These are phyloP conservation scores for Euphrasia arctica DNA, from an alignment of 305 asterid genomes.

Conservation along the genomic window DNA sequence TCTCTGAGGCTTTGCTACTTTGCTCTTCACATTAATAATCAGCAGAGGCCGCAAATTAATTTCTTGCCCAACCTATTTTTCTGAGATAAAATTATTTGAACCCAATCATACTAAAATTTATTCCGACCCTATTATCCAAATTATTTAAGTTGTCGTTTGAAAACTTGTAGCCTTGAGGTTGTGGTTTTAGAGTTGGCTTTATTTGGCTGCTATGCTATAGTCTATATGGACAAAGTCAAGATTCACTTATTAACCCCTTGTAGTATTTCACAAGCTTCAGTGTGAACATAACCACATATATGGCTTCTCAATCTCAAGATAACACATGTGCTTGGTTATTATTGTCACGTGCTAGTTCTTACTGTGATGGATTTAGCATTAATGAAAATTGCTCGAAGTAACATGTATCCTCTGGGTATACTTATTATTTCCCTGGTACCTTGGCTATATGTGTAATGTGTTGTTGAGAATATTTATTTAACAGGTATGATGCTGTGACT, in stretches of 20 bases:
- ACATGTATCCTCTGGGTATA: slow-evolving; percentile 14
- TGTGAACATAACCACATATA: neutral
- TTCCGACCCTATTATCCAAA: neutral
- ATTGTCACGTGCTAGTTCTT: slow-evolving; percentile 4
- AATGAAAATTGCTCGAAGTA: slow-evolving; percentile 9
- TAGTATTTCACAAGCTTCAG: neutral
- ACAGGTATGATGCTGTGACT: slow-evolving; percentile 96
- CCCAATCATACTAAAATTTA: slow-evolving; percentile 5
- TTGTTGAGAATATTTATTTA: slow-evolving; percentile 26
- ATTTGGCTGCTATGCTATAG: slow-evolving; percentile 14
- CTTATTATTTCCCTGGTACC: slow-evolving; percentile 18
- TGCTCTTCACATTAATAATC: neutral
- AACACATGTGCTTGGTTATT: slow-evolving; percentile 2
- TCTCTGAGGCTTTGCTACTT: too few species aligned
- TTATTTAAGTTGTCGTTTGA: slow-evolving; percentile 7
- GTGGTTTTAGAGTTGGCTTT: slow-evolving; percentile 2
- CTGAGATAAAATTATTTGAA: slow-evolving; percentile 1
- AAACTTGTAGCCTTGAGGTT: neutral
- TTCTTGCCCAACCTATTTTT: neutral
- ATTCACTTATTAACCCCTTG: slow-evolving; percentile 13
- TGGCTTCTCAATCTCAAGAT: slow-evolving; percentile 12
- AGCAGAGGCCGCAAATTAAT: neutral
- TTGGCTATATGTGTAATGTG: slow-evolving; percentile 3
- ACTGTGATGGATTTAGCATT: slow-evolving; percentile 12
- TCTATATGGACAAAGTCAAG: slow-evolving; percentile 13